phyloP scores from a whole-genome alignment of 805 yeast species.

The Kuraishia borneana region DNA sequence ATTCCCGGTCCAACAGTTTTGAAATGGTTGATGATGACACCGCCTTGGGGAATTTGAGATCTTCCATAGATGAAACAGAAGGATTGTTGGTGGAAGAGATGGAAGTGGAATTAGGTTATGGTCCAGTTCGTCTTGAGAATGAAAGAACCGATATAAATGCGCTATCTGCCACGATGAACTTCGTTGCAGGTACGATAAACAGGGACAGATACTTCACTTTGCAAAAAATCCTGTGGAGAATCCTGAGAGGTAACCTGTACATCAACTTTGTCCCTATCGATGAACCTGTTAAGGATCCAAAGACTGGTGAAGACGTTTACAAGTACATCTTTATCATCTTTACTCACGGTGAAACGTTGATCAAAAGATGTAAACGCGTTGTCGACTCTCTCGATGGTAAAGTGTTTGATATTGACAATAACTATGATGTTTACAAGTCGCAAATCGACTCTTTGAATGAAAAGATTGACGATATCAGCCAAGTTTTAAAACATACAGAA shows the following conservation, averaged over 20 bases:
- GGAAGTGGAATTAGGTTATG: conserved; percentile 11
- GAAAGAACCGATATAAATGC: conserved; percentile 18
- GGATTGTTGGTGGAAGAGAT: conserved; percentile 14
- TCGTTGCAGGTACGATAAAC: conserved; percentile 73
- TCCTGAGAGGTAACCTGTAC: conserved; percentile 83
- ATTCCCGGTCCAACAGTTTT: conserved; percentile 16
- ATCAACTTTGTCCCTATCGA: conserved; percentile 67
- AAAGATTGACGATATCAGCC: conserved; percentile 26
- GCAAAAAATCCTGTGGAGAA: conserved; percentile 84
- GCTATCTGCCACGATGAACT: conserved; percentile 25
- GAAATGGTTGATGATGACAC: conserved; percentile 17
- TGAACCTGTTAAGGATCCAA: conserved; percentile 52
- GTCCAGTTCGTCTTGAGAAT: conserved; percentile 9
- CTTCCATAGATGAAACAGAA: conserved; percentile 14
- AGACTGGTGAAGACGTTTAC: conserved; percentile 39
- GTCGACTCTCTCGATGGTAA: conserved; percentile 85
- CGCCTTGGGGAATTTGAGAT: conserved; percentile 13
- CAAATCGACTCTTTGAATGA: conserved; percentile 39
- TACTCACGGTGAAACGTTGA: conserved; percentile 75
- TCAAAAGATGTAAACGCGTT: conserved; percentile 62
- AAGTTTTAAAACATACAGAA: conserved; percentile 53
- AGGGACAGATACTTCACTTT: conserved; percentile 58
- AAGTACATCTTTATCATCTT: conserved; percentile 83
- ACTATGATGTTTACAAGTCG: conserved; percentile 26
- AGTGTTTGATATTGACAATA: conserved; percentile 45